A percentile compares a stretch with the other conserved stretches of the same genome.
phyloP scores from a whole-genome alignment of 2,329 filamentous ascomycete genomes.

The Diaporthe longicolla region DNA sequence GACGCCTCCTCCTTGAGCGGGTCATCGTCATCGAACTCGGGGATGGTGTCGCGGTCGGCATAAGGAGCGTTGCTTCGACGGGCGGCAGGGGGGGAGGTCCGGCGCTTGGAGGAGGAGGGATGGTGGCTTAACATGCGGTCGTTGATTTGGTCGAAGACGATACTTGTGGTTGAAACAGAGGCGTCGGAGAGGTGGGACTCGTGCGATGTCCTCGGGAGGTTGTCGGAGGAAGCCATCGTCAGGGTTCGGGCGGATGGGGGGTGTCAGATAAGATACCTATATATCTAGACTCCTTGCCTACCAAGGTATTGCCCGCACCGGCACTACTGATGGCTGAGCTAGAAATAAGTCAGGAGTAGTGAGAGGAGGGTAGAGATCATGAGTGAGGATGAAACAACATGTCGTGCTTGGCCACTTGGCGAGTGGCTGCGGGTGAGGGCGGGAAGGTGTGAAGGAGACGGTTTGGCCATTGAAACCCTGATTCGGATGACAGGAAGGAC shows the following conservation, averaged over 20 bases:
- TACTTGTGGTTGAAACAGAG: constrained; percentile 86
- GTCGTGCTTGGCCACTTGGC: constrained; percentile 37
- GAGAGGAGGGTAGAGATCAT: neutral
- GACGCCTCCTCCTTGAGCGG: constrained; percentile 58
- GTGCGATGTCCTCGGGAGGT: constrained; percentile 35
- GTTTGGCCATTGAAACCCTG: constrained; percentile 37
- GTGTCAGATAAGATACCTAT: neutral
- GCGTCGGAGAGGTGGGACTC: constrained; percentile 73
- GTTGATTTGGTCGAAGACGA: constrained; percentile 83
- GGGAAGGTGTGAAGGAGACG: neutral
- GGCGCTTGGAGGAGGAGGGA: constrained; percentile 44
- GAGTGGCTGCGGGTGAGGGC: neutral
- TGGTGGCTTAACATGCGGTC: constrained; percentile 59
- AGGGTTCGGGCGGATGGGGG: neutral
- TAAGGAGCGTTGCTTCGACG: constrained; percentile 42
- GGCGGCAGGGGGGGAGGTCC: constrained; percentile 36
- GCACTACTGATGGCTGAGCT: constrained; percentile 14
- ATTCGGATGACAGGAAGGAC: constrained; percentile 30
- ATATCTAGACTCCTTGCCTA: neutral
- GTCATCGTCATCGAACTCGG: constrained; percentile 62
- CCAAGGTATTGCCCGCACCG: neutral
- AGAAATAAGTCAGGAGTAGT: constrained; percentile 27
- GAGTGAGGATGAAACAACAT: constrained; percentile 36
- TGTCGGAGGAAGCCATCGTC: constrained; percentile 39
- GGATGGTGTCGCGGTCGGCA: constrained; percentile 50